A percentile compares a stretch with the other conserved stretches of the same genome.
These are phyloP conservation scores for Iris macrosiphon DNA, from an alignment of 106 monocot species.

Conservation along the genomic window DNA sequence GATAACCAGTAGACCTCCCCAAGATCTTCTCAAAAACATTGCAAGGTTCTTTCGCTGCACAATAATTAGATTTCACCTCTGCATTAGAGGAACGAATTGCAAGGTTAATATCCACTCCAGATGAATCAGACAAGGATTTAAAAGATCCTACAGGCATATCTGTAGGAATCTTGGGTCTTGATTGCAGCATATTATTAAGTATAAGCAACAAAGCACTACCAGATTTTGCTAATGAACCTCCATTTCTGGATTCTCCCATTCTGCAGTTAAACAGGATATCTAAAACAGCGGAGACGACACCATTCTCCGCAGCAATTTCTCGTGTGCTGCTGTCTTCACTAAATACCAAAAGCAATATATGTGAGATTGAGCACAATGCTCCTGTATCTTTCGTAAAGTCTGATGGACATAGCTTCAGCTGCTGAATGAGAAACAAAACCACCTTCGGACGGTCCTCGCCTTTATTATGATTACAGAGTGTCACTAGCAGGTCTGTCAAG, in stretches of 20 bases:
- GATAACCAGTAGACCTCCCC: constrained; percentile 55
- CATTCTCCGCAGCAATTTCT: constrained; percentile 59
- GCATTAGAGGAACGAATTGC: constrained; percentile 6
- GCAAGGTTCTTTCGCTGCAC: constrained; percentile 15
- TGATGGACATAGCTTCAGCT: constrained; percentile 40
- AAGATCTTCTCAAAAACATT: constrained; percentile 46
- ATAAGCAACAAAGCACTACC: constrained; percentile 53
- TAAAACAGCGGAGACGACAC: constrained; percentile 31
- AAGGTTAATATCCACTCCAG: constrained; percentile 17
- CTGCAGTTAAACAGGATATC: constrained; percentile 35
- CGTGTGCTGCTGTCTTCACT: constrained; percentile 45
- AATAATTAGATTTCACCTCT: constrained; percentile 23
- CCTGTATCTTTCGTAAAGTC: constrained; percentile 25
- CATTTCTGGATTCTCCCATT: constrained; percentile 17
- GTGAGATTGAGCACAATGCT: constrained; percentile 35
- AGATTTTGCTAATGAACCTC: constrained; percentile 32
- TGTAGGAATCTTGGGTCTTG: constrained; percentile 21
- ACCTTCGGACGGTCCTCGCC: constrained; percentile 44
- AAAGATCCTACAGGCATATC: constrained; percentile 23
- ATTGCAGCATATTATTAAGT: constrained; percentile 54
- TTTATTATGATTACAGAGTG: constrained; percentile 59
- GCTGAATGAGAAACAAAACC: constrained; percentile 40
- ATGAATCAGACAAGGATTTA: constrained; percentile 19
- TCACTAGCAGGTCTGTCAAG: constrained; percentile 55
- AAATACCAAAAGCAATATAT: constrained; percentile 51